Conservation (phyloP, 208 protist genomes). For the Entamoeba invadens region DNA sequence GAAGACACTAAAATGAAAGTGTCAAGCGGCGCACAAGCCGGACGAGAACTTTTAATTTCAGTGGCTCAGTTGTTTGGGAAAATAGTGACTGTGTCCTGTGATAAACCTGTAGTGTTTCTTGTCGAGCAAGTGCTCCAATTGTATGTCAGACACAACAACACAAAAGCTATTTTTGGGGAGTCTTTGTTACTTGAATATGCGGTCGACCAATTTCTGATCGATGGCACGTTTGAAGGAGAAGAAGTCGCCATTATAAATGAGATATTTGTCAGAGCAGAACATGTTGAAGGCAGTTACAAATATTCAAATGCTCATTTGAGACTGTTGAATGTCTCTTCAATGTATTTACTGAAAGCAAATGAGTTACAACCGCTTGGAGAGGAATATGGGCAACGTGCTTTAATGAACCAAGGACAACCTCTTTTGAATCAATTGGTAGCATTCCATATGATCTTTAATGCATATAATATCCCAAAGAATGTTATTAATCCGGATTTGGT, state of each 20-base stretch:
- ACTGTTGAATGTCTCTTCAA: too few relatives aligned
- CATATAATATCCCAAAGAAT: background rate
- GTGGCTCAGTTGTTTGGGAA: background rate
- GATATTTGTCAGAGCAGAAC: too few relatives aligned
- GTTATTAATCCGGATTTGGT: background rate
- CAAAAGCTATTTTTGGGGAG: background rate
- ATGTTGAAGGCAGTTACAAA: too few relatives aligned
- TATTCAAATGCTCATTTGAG: too few relatives aligned
- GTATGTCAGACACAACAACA: background rate
- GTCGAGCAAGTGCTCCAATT: background rate
- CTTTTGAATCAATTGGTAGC: background rate
- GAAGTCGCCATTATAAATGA: too few relatives aligned
- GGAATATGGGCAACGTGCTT: too few relatives aligned
- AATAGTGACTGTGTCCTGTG: too few relatives aligned
- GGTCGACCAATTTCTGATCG: background rate
- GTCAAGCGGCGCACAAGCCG: background rate
- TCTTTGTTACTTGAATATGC: background rate
- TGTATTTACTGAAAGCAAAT: too few relatives aligned
- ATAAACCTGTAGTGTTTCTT: background rate
- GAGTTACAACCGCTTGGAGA: background rate
- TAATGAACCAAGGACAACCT: too few relatives aligned
- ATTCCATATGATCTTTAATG: background rate
- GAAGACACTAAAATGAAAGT: background rate
- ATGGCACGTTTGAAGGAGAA: background rate
- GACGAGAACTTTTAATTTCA: background rate